phyloP scores from a whole-genome alignment of 495 filamentous ascomycete genomes.

The Penicillium coprophilum region DNA sequence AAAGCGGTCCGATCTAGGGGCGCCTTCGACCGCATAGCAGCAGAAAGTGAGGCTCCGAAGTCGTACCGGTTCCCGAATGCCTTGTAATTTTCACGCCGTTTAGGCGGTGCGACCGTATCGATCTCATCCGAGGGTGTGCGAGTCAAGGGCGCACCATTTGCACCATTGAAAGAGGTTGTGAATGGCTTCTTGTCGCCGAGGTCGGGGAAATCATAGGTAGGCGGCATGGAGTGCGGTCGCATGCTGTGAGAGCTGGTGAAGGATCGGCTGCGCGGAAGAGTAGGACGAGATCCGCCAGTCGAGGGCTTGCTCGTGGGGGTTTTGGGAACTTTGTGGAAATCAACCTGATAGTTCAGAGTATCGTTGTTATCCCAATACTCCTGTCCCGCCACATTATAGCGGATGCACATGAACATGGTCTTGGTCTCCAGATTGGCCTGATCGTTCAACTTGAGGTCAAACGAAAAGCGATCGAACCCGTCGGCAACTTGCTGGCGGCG shows the following conservation, averaged over 20 bases:
- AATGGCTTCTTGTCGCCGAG: conserved; percentile 58
- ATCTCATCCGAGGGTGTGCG: conserved; percentile 33
- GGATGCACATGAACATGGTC: conserved; percentile 87
- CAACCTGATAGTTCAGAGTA: conserved; percentile 82
- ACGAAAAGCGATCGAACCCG: conserved; percentile 84
- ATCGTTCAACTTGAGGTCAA: conserved; percentile 90
- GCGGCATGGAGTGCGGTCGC: conserved; percentile 63
- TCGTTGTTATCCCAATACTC: conserved; percentile 97
- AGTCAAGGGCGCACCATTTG: conserved; percentile 50
- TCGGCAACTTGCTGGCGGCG: conserved; percentile 62
- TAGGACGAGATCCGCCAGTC: conserved; percentile 51
- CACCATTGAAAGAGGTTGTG: conserved; percentile 53
- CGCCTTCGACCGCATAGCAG: conserved; percentile 67
- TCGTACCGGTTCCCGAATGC: conserved; percentile 91
- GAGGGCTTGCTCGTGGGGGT: conserved; percentile 50
- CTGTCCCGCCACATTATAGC: conserved; percentile 79
- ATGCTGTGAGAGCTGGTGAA: conserved; percentile 41
- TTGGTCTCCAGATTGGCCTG: conserved; percentile 86
- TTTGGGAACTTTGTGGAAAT: conserved; percentile 79
- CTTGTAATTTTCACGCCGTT: conserved; percentile 60
- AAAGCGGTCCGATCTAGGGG: conserved; percentile 53
- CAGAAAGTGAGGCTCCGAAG: conserved; percentile 82
- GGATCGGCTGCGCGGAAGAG: conserved; percentile 74
- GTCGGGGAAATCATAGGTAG: conserved; percentile 65
- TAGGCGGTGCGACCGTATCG: conserved; percentile 44